A percentile compares a stretch with the other conserved stretches of the same genome.
Conservation (phyloP, 1,139 yeast species). For the Candida sp. region DNA sequence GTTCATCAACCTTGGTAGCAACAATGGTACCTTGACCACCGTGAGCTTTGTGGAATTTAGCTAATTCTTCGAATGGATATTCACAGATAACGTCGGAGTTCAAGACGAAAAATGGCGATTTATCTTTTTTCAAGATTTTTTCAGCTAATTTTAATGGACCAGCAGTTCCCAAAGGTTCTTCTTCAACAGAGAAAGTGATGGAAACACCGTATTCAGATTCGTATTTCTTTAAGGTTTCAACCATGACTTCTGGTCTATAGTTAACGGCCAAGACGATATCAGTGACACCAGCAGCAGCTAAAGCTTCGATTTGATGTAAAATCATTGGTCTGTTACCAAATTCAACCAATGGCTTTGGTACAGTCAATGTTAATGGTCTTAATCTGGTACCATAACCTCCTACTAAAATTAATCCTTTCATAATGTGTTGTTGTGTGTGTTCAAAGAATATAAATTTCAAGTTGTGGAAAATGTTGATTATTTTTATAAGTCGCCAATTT, state of each 20-base stretch:
- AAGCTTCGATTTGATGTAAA: conserved; percentile 96
- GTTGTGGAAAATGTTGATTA: background rate
- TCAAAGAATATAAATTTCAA: background rate
- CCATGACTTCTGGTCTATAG: conserved; percentile 99
- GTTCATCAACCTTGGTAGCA: conserved; percentile 99
- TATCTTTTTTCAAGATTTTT: conserved; percentile 87
- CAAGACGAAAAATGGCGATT: conserved; percentile 94
- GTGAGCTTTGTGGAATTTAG: conserved; percentile 89
- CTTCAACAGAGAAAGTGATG: conserved; percentile 97
- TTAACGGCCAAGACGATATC: conserved; percentile 98
- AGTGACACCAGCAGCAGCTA: conserved; percentile 98
- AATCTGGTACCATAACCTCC: conserved; percentile 99
- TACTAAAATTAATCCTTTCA: conserved; percentile 98
- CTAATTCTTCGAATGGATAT: conserved; percentile 93
- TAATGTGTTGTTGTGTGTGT: conserved; percentile 16
- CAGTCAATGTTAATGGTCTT: conserved; percentile 96
- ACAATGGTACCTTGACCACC: conserved; percentile 99
- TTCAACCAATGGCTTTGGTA: conserved; percentile 98
- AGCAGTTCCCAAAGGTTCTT: conserved; percentile 99
- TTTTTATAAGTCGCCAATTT: background rate
- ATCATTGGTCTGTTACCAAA: conserved; percentile 98
- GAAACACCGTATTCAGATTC: conserved; percentile 92
- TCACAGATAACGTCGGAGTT: conserved; percentile 99
- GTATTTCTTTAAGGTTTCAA: conserved; percentile 87
- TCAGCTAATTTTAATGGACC: conserved; percentile 99